Base-by-base conservation (phyloP, 2,329 filamentous ascomycete genomes). In the Pseudogymnoascus sp. region DNA sequence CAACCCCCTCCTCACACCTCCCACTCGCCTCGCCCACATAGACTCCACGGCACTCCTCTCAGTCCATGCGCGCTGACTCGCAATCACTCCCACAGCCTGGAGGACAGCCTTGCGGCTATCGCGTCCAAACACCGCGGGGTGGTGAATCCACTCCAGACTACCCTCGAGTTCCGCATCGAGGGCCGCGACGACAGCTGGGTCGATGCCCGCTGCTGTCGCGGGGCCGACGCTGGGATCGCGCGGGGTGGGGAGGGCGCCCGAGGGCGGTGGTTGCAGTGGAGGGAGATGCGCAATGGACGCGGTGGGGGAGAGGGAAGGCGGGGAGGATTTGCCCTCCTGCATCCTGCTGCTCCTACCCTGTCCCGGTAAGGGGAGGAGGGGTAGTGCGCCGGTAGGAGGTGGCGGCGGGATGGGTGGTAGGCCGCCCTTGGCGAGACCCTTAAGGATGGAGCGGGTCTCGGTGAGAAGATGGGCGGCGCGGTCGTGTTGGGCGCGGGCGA, bases 21-120 rank as follows among this genome's bases (percentile, higher is more conserved):
- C 77, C 19, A 97, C 88, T 38, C 94, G 85, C 41, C 84, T 84
- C 1, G 94, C 92, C 92, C 93, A 97, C 30, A 97, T 82, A 33
- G 86, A 85, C 78, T 99, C 94, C 5, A 93, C 89, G 0, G 91
- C 86, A 2, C 92, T 94, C 60, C 93, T 86, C 82, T 93, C 97
- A 0, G 94, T 97, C 73, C 93, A 96, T 9, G 89, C 92, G 55
- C 94, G 84, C 76, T 99, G 94, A 5, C 90, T 95, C 71, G 90
- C 94, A 69, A 99, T 97, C 65, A 97, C 92, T 5, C 94, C 93
- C 67, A 99, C 97, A 14, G 92, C 91, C 75, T 99, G 94, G 23
- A 99, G 81, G 2, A 99, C 92, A 4, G 93, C 91, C 78, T 99
- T 99, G 70, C 94, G 87, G 63, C 90, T 94, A 73, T 99, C 94